phyloP scores from a whole-genome alignment of 1,284 basidiomycete genomes.

The Moesziomyces sp. region DNA sequence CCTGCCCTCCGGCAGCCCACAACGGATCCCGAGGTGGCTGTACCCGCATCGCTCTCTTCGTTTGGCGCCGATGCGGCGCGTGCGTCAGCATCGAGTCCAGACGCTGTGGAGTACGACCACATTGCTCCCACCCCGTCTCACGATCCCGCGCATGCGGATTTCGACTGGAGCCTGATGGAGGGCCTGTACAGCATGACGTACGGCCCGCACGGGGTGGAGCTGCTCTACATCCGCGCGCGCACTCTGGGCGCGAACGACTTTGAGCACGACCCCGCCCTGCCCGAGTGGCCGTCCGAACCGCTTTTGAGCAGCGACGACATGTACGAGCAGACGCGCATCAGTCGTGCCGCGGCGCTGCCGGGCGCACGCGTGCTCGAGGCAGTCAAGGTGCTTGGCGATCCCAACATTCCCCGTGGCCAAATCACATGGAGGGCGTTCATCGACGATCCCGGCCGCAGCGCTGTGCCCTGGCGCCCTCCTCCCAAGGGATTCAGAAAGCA shows the following conservation, averaged over 20 bases:
- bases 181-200: conserved; percentile 56
- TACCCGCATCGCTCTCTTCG: conserved; percentile 12
- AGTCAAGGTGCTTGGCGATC: conserved; percentile 54
- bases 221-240: conserved; percentile 52
- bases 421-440: conserved; percentile 55
- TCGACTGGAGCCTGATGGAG: conserved; percentile 49
- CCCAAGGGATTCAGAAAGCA: conserved; percentile 29
- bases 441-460: conserved; percentile 42
- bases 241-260: conserved; percentile 51
- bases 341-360: conserved; percentile 25
- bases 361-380: conserved; percentile 50
- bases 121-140: conserved; percentile 9
- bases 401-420: conserved; percentile 52
- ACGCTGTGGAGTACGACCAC: conserved; percentile 17
- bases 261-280: conserved; percentile 27
- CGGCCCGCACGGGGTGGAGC: conserved; percentile 55
- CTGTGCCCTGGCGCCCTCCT: conserved; percentile 40
- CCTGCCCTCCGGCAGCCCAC: neutral
- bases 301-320: conserved; percentile 41
- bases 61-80: conserved; percentile 1
- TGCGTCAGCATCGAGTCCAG: neutral
- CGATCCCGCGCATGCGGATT: conserved; percentile 46
- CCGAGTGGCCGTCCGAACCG: conserved; percentile 48
- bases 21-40: neutral
- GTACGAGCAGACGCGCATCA: conserved; percentile 46